A percentile compares a stretch with the other conserved stretches of the same genome.
Evolutionary conservation across 306 rosid genomes (phyloP).

Genomic region (Lotus japonicus): DNA sequence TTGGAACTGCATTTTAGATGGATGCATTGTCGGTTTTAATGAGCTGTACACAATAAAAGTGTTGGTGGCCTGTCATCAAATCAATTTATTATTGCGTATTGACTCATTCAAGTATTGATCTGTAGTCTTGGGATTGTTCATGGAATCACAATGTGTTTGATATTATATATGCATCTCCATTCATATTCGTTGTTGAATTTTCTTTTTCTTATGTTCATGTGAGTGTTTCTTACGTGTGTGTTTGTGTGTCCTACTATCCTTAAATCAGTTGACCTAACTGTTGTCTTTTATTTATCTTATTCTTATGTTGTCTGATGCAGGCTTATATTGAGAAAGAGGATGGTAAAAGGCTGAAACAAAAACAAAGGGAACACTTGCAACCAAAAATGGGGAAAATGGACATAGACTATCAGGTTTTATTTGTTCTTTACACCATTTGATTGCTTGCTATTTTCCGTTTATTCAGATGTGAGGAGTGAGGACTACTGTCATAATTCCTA

Average conservation of each 20-base stretch:
- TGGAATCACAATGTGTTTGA: neutral
- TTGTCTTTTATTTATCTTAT: neutral
- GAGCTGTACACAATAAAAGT: neutral
- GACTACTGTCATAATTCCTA: slow-evolving; percentile 13
- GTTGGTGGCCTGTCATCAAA: neutral
- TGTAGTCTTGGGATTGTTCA: neutral
- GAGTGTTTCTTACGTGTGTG: too few relatives aligned
- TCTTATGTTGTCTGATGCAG: slow-evolving; percentile 13
- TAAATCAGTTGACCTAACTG: neutral
- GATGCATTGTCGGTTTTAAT: neutral
- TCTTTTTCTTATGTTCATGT: neutral
- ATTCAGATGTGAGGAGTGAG: slow-evolving; percentile 18
- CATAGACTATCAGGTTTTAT: slow-evolving; percentile 92
- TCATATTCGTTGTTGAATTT: too few relatives aligned
- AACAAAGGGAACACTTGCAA: slow-evolving; percentile 96
- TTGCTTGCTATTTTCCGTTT: neutral
- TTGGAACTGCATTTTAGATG: slow-evolving; percentile 6
- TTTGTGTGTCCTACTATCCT: neutral
- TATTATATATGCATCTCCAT: neutral
- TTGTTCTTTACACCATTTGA: neutral
- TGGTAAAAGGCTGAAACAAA: slow-evolving; percentile 94
- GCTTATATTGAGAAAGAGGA: slow-evolving; percentile 99
- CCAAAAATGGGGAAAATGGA: slow-evolving; percentile 99
- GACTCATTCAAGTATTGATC: neutral
- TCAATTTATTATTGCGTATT: neutral